Conservation (phyloP, 2,329 filamentous ascomycete genomes). For the Ophiocordyceps robertsii region DNA sequence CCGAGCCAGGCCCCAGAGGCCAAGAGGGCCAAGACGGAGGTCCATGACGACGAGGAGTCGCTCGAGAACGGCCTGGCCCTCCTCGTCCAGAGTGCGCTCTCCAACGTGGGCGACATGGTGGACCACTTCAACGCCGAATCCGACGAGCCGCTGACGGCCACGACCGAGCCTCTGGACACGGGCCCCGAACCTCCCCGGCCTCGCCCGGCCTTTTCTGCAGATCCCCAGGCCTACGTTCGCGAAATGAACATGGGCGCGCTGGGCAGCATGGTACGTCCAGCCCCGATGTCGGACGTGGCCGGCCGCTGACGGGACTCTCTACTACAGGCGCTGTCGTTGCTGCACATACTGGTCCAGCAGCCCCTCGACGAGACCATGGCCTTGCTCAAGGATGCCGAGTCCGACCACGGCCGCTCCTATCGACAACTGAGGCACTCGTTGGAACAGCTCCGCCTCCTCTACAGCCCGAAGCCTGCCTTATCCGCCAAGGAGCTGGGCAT, state of each 20-base stretch:
- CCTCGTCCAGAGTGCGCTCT: constrained; percentile 26
- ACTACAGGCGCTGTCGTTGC: constrained; percentile 22
- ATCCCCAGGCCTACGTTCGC: constrained; percentile 24
- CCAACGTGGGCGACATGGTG: constrained; percentile 24
- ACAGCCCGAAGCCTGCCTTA: constrained; percentile 18
- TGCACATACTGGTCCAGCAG: constrained; percentile 22
- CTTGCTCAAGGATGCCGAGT: constrained; percentile 17
- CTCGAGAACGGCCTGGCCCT: constrained; percentile 22
- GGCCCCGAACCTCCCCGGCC: constrained; percentile 9
- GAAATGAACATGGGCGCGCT: constrained; percentile 23
- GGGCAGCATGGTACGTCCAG: constrained; percentile 24
- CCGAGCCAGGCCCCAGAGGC: constrained; percentile 15
- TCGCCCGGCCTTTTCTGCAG: constrained; percentile 17
- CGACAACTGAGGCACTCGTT: constrained; percentile 17
- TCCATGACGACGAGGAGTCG: constrained; percentile 12
- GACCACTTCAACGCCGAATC: constrained; percentile 15
- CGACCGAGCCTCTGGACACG: constrained; percentile 20
- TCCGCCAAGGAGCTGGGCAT: constrained; percentile 20
- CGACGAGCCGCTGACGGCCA: constrained; percentile 3
- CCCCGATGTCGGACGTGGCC: background rate
- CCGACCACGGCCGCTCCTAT: constrained; percentile 19
- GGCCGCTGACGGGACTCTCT: constrained; percentile 3
- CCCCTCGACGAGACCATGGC: constrained; percentile 22
- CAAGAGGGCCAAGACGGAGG: constrained; percentile 21
- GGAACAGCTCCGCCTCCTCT: constrained; percentile 19